A percentile compares a stretch with the other conserved stretches of the same genome.
Conservation (phyloP, 2,329 filamentous ascomycete genomes). For the Akanthomyces dipterigenus region DNA sequence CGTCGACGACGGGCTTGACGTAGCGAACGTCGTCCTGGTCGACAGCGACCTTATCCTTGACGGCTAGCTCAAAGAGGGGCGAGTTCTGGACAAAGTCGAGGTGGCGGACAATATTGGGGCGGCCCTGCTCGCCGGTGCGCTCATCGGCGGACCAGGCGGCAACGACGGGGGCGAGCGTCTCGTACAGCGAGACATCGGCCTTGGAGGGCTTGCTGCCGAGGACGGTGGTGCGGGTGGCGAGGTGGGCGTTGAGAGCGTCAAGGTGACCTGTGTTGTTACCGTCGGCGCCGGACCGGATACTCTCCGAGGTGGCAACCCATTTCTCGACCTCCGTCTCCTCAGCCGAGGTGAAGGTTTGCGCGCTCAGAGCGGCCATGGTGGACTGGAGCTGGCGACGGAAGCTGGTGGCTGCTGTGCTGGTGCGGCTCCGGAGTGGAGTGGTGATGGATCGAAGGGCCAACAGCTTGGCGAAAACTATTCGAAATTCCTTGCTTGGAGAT, state of each 20-base stretch:
- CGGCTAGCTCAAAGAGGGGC: constrained; percentile 61
- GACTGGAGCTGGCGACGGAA: constrained; percentile 17
- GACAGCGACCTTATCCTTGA: constrained; percentile 70
- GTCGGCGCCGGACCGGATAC: constrained; percentile 47
- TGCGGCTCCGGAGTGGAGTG: constrained; percentile 27
- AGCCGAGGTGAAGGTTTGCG: constrained; percentile 63
- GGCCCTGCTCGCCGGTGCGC: constrained; percentile 81
- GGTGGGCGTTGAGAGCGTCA: constrained; percentile 75
- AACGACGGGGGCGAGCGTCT: constrained; percentile 68
- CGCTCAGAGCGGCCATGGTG: constrained; percentile 60
- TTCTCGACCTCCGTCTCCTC: constrained; percentile 85
- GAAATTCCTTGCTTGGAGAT: background rate
- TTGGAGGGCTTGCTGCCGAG: constrained; percentile 84
- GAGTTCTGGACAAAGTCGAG: constrained; percentile 95
- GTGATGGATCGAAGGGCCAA: constrained; percentile 35
- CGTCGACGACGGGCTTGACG: constrained; percentile 81
- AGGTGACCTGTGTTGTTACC: constrained; percentile 60
- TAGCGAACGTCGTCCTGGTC: constrained; percentile 76
- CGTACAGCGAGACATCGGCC: constrained; percentile 79
- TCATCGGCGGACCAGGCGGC: constrained; percentile 77
- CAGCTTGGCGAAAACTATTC: constrained; percentile 30
- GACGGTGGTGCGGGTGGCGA: constrained; percentile 81
- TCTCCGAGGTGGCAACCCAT: constrained; percentile 74
- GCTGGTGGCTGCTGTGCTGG: constrained; percentile 20
- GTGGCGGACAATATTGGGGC: constrained; percentile 85